Base-by-base conservation (phyloP, 2,329 filamentous ascomycete species). In the Aspergillus sp. region DNA sequence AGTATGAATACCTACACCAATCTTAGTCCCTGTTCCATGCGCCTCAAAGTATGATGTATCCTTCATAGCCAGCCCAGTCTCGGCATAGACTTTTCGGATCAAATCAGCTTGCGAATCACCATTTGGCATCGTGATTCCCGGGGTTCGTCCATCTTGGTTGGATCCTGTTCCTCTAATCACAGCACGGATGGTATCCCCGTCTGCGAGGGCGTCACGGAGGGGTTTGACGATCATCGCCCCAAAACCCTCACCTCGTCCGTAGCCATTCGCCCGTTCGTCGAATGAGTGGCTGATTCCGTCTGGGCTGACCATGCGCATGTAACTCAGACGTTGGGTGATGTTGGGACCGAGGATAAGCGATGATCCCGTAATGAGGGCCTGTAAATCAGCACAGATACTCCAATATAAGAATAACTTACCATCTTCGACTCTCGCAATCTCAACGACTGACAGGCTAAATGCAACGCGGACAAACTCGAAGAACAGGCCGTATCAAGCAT, bases 11-110 rank as follows among this genome's bases (percentile, higher is more conserved):
- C 19, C 2, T 19, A 19, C 19, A 2, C 79, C 79, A 1, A 73
- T 71, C 33, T 66, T 66, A 12, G 78, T 82, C 5, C 77, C 78
- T 0, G 78, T 80, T 12, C 77, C 77, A 53, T 82, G 78, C 73
- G 75, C 56, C 79, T 72, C 39, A 59, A 59, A 46, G 53, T 66
- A 47, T 1, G 50, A 53, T n/a, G 50, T 57, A 6, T 58, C 52
- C 8, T 52, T 46, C 1, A 49, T 48, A 33, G 67, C 58, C 2
- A 71, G 52, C 0, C 63, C 56, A 19, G 64, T 65, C 7, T 58
- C 56, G 8, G 38, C 37, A 42, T 75, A 74, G 0, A 64, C 62
- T 1, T 58, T 37, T 1, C 55, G 50, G 27, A 72, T 71, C 8
- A 72, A 45, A 3, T 49, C 43, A 6, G 52, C 56, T 50, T 74